Conservation (phyloP, 805 yeast species). For the Wilhelminamyces savonicus region DNA sequence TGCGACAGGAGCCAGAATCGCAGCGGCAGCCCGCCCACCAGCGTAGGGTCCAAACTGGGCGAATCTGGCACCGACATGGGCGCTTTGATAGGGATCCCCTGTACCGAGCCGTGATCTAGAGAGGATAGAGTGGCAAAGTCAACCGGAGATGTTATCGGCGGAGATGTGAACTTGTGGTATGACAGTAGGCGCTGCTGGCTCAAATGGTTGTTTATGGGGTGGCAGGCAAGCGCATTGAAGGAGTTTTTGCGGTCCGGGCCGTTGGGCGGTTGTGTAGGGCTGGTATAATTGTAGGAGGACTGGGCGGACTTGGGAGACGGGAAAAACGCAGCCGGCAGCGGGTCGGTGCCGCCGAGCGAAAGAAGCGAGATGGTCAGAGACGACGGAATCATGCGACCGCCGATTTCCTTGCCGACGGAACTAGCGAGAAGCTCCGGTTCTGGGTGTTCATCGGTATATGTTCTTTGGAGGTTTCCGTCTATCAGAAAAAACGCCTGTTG, state of each 20-base stretch:
- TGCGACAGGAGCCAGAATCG: slow-evolving; percentile 46
- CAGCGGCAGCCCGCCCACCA: slow-evolving; percentile 51
- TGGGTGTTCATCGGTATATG: slow-evolving; percentile 30
- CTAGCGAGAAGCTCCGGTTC: slow-evolving; percentile 39
- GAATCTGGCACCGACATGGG: slow-evolving; percentile 37
- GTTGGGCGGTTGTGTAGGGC: not conserved
- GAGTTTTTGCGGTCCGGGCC: slow-evolving; percentile 11
- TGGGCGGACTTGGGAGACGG: not conserved
- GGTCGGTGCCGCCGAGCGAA: slow-evolving; percentile 21
- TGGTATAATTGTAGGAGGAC: not conserved
- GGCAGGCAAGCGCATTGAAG: slow-evolving; percentile 7
- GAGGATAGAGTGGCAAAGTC: too few species aligned
- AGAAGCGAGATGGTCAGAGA: slow-evolving; percentile 35
- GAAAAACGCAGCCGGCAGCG: not conserved
- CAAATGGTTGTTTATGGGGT: slow-evolving; percentile 8
- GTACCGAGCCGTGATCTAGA: slow-evolving; percentile 10
- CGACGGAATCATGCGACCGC: slow-evolving; percentile 36
- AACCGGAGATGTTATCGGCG: too few species aligned
- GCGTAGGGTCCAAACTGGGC: slow-evolving; percentile 46
- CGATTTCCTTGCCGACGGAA: slow-evolving; percentile 35
- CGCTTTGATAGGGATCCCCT: slow-evolving; percentile 23
- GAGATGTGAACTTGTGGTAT: slow-evolving; percentile 1
- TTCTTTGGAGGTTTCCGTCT: slow-evolving; percentile 6
- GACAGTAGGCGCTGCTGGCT: slow-evolving; percentile 1
- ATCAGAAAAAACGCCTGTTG: slow-evolving; percentile 6